Base-by-base conservation (phyloP, 495 filamentous ascomycete genomes). In the Lasiosphaeris hirsuta region DNA sequence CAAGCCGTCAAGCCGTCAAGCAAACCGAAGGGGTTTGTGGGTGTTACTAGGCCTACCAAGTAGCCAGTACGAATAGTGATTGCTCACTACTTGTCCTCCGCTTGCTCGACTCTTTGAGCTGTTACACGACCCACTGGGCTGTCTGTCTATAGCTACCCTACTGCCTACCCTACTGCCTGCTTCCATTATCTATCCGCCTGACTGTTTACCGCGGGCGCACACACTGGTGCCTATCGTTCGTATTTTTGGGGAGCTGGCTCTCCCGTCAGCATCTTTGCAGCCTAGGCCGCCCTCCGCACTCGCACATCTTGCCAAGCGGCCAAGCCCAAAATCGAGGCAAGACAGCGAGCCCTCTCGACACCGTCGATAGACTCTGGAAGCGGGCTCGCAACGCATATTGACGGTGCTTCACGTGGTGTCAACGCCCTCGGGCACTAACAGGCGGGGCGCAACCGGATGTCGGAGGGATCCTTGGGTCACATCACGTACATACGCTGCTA, bases 361-460 rank as follows among this genome's bases (percentile, higher is more conserved):
- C 23, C 5, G 23, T 30, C 23, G 34, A 40, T 19, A 3, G 8
- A 38, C 17, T 43, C 41, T 43, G n/a, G 14, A 17, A 45, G 19
- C 51, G 38, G 39, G 38, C 51, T 54, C 39, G 38, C 13, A 46
- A 49, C 54, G 49, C 62, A 62, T 59, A 59, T 61, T 48, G 33
- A 39, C 38, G 40, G 23, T 54, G 35, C 63, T 58, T 68, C 66
- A 68, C 66, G 66, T 68, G 66, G 53, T 58, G 48, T 14, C 15
- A 50, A 37, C 19, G 44, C 57, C 54, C 57, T 63, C 51, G 56
- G 51, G 52, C 56, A 55, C 50, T 54, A 51, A 57, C 35, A 6
- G 52, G 51, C 46, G n/a, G 44, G 45, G 52, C 47, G 40, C 45
- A 37, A 40, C 14, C 30, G 37, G 30, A 36, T 13, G 49, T 47